Percentiles rank a stretch among this genome's conserved stretches.
Evolutionary conservation across 2,329 filamentous ascomycete genomes (phyloP).

Genomic region (Botrytis squamosa): DNA sequence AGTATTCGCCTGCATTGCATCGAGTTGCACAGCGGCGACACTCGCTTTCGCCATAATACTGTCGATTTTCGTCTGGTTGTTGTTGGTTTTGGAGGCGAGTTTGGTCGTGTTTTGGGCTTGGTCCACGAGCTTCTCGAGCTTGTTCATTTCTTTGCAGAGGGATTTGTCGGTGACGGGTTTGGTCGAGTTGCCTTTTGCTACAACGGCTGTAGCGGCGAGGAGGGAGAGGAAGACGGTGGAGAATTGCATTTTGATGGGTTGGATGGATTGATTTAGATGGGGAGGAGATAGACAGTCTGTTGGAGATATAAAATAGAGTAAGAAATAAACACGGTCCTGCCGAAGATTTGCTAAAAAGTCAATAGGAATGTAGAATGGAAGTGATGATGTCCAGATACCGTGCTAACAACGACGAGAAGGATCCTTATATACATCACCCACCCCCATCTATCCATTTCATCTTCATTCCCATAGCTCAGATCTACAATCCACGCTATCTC

Average conservation of each 20-base stretch:
- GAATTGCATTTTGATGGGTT: constrained; percentile 29
- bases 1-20: constrained; percentile 40
- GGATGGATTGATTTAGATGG: background rate
- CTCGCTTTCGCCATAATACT: constrained; percentile 43
- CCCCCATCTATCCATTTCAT: background rate
- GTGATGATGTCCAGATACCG: constrained; percentile 20
- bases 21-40: constrained; percentile 36
- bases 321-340: constrained; percentile 6
- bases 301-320: background rate
- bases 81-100: constrained; percentile 39
- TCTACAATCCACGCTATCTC: background rate
- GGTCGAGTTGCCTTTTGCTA: constrained; percentile 38
- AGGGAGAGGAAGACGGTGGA: constrained; percentile 31
- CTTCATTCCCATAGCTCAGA: background rate
- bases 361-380: constrained; percentile 2
- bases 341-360: constrained; percentile 6
- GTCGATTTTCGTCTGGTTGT: constrained; percentile 42
- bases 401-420: background rate
- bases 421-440: constrained; percentile 15
- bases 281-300: background rate
- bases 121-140: constrained; percentile 37
- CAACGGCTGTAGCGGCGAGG: constrained; percentile 30
- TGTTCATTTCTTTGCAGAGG: constrained; percentile 40
- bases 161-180: constrained; percentile 37
- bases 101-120: constrained; percentile 42